Evolutionary conservation across 208 protist species (phyloP), one percentile per base, ranked within the genome.

Genomic region (Polymyxa betae): DNA sequence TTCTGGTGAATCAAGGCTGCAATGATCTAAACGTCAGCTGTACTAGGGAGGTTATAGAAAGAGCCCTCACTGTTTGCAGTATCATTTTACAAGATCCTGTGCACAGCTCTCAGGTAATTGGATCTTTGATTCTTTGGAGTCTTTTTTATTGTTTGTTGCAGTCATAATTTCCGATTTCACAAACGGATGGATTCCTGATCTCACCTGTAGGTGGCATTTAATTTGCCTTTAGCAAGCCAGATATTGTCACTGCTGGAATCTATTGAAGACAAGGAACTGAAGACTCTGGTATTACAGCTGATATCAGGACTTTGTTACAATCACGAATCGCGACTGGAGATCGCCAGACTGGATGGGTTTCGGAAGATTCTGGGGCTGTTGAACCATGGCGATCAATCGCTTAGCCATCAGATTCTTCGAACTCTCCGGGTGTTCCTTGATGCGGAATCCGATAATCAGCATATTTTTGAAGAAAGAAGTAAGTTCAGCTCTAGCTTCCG

Each of bases 321-420:
- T 29, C 54, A 16, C 29, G 54, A 66, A 66, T 66, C 54, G 16
- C 54, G 54, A 29, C 54, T 66, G 54, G 54, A 66, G 29, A 66
- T 66, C 29, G 54, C 54, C 16, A 16, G 54, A 29, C 54, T 66
- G 20, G 54, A 66, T 66, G 54, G 54, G 54, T 66, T 66, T 66
- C 54, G 54, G 54, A 66, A 66, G 29, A 66, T 66, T 16, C 54
- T 66, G 20, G 29, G 16, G 20, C 54, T 66, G 54, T 29, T 66
- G 16, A 29, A 29, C 54, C 16, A 29, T 66, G 54, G 54, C 29
- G 54, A 66, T 29, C 20, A 66, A 16, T 16, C 16, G 20, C 54
- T 66, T 66, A 66, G 54, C 54, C 54, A 66, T 66, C 54, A 66
- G 54, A 66, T 66, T 29, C 54, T 66, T 16, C 54, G 54, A 32